These are phyloP conservation scores for Zygnema circumcarinatum DNA, from an alignment of 139 green algal genomes.

Conservation along the genomic window DNA sequence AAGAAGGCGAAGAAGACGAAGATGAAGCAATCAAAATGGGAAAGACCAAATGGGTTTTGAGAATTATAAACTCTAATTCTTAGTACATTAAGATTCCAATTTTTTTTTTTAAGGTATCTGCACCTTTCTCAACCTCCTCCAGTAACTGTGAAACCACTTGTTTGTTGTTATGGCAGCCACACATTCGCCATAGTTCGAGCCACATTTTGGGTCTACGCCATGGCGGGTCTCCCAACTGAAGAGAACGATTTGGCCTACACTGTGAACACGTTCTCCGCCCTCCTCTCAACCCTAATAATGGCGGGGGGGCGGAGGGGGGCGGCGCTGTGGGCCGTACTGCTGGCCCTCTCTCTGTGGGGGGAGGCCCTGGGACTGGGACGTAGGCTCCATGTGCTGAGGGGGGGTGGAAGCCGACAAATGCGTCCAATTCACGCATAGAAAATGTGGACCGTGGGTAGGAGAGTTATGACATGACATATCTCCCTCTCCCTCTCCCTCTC, in stretches of 20 bases:
- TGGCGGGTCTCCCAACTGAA: not conserved
- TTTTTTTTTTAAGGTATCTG: not conserved
- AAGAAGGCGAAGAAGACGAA: not conserved
- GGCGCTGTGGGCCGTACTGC: not conserved
- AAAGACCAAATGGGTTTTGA: too few species aligned
- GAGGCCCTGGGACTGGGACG: not conserved
- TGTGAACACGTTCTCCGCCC: not conserved
- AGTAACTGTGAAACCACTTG: not conserved
- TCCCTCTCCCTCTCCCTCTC: not conserved
- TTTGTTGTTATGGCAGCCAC: slow-evolving; percentile 10
- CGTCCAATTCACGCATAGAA: too few species aligned
- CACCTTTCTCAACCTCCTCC: not conserved
- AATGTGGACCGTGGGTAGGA: too few species aligned
- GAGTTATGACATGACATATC: not conserved
- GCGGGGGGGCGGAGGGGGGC: not conserved
- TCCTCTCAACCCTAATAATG: not conserved
- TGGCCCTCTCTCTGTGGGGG: not conserved
- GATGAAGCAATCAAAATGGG: too few species aligned
- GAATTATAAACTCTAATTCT: not conserved
- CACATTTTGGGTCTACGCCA: not conserved
- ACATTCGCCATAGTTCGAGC: slow-evolving; percentile 15
- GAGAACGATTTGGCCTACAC: not conserved
- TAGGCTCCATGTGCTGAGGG: not conserved
- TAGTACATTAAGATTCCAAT: too few species aligned
- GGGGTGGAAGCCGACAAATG: not conserved